Base-by-base conservation (phyloP, 371 early-diverging fungal genomes). In the Batkoa obscura region DNA sequence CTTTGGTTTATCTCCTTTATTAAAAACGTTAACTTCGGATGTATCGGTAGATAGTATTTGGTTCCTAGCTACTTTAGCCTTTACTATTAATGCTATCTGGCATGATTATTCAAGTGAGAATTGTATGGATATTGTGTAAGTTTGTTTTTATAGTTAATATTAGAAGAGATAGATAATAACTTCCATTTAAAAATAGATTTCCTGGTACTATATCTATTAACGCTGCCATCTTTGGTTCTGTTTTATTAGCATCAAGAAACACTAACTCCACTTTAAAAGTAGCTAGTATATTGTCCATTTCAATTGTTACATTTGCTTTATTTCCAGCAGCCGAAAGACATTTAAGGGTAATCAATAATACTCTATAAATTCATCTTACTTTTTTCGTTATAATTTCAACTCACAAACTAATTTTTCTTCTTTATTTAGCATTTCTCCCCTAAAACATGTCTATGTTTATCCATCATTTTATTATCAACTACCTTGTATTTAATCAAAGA, bases 161-260 rank as follows among this genome's bases (percentile, higher is more conserved):
- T 45, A 45, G 13, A 35, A 6, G 38, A 51, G 31, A 6, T 5
- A 33, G 23, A 54, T 56, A 61, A 60, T 17, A 58, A 60, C 38
- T 62, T 63, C 43, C 17, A 58, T 65, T 53, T 47, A 61, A 60
- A 23, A 23, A 23, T 53, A 79, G 90, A 56, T 93, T 89, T 60
- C 91, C 94, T 0, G 94, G 88, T 8, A 86, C 93, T 1, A 67
- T 94, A 12, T 87, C 94, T 3, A 85, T 90, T 23, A 97, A 96
- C 66, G 89, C 94, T 0, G 94, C 90, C 13, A 87, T 96, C 13
- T 91, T 94, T 63, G 94, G 91, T 0, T 87, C 90, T 5, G 92
- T 94, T 0, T 68, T 97, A 10, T 67, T 97, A n/a, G 91, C 95
- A 0, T 94, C 94, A 1, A 74, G 91, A 49, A 23, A 23, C 23